phyloP scores from a whole-genome alignment of 192 early-diverging fungal species.

The Phycomyces blakesleeanus region DNA sequence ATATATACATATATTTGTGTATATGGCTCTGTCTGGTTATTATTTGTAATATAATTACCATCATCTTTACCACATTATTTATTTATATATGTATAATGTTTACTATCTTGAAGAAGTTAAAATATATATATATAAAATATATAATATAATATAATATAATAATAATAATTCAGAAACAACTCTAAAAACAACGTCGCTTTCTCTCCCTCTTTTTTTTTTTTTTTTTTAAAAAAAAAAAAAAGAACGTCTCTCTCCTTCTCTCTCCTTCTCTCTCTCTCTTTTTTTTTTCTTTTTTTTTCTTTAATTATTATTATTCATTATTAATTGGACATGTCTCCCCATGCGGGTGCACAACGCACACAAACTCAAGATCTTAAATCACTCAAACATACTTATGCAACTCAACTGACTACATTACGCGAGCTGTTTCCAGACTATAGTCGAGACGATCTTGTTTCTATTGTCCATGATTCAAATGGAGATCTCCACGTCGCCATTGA shows the following conservation, averaged over 20 bases:
- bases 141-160: no score
- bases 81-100: no score
- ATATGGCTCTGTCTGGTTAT: no score
- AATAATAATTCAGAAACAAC: no score
- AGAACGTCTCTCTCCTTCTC: no score
- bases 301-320: background rate
- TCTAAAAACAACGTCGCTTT: background rate
- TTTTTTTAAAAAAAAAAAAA: no score
- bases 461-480: conserved; percentile 81
- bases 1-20: no score
- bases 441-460: conserved; percentile 82
- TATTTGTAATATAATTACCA: no score
- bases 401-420: conserved; percentile 54
- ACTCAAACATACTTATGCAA: conserved; percentile 58
- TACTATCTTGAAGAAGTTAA: conserved; percentile 1
- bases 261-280: no score
- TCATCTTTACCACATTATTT: no score
- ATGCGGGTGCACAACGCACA: conserved; percentile 14
- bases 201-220: no score
- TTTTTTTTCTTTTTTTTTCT: background rate
- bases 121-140: background rate
- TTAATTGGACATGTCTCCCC: conserved; percentile 17
- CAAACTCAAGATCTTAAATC: conserved; percentile 49
- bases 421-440: conserved; percentile 82
- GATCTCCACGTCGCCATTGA: conserved; percentile 78